phyloP scores from a whole-genome alignment of 2,329 filamentous ascomycete genomes.

The Aspergillus persii region DNA sequence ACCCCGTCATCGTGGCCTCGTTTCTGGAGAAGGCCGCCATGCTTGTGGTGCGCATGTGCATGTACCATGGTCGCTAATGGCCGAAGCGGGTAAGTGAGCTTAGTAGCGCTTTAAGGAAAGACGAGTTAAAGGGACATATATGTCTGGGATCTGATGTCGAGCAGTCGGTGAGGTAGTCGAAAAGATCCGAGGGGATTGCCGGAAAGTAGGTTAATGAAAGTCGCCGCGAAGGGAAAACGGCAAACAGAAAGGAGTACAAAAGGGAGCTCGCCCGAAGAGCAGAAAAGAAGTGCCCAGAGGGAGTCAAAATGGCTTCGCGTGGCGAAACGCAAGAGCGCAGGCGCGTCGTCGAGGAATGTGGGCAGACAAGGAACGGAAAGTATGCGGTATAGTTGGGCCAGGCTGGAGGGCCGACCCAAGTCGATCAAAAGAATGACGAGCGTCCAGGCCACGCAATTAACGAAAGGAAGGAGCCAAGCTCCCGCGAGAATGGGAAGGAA shows the following conservation, averaged over 20 bases:
- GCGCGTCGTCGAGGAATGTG: conserved; percentile 11
- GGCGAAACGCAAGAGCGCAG: neutral
- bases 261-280: neutral
- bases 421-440: neutral
- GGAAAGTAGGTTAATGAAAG: neutral
- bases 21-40: conserved; percentile 22
- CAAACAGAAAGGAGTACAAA: neutral
- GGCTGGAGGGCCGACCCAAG: neutral
- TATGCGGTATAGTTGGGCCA: neutral
- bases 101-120: neutral
- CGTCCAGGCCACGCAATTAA: neutral
- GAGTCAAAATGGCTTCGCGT: neutral
- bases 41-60: conserved; percentile 31
- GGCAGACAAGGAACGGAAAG: conserved; percentile 12
- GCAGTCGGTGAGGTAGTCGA: neutral
- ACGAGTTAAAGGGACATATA: neutral
- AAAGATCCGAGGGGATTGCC: neutral
- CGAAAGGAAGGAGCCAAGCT: neutral
- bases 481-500: neutral
- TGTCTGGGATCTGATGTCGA: neutral
- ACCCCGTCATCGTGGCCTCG: conserved; percentile 17
- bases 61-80: conserved; percentile 26
- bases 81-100: neutral
- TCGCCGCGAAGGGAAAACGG: neutral
- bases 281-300: neutral